Evolutionary conservation across 768 basidiomycete genomes (phyloP).

Genomic region (Macrolepiota albuminosa): DNA sequence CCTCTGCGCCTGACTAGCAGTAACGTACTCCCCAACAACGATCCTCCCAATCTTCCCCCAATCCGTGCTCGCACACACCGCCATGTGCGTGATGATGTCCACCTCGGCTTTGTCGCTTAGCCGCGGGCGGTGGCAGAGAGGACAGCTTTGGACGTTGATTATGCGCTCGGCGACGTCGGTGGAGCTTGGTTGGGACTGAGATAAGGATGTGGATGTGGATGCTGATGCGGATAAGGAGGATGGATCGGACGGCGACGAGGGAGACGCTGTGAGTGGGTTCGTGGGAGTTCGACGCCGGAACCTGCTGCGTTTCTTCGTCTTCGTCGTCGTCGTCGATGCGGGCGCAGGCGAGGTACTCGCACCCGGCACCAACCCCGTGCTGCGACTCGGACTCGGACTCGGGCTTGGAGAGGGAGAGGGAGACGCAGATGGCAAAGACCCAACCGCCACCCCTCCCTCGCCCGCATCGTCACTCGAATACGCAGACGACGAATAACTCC

Average conservation of each 20-base stretch:
- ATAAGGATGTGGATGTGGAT: too few relatives aligned
- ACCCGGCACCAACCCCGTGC: slow-evolving; percentile 15
- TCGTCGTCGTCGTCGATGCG: neutral
- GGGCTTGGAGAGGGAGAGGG: slow-evolving; percentile 17
- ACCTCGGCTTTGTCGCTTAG: slow-evolving; percentile 84
- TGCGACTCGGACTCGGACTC: slow-evolving; percentile 3
- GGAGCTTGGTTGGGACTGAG: too few relatives aligned
- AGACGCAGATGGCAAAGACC: slow-evolving; percentile 24
- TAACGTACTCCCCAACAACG: slow-evolving; percentile 92
- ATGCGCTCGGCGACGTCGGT: slow-evolving; percentile 61
- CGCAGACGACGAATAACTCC: slow-evolving; percentile 25
- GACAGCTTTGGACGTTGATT: slow-evolving; percentile 94
- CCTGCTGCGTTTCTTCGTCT: slow-evolving; percentile 10
- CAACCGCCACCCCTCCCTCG: slow-evolving; percentile 27
- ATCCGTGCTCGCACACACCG: slow-evolving; percentile 90
- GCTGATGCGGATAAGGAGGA: too few relatives aligned
- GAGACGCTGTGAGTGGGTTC: slow-evolving; percentile 4
- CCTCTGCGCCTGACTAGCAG: slow-evolving; percentile 89
- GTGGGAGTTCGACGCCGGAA: slow-evolving; percentile 9
- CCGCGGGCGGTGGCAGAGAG: slow-evolving; percentile 86
- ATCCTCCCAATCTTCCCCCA: slow-evolving; percentile 88
- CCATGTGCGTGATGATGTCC: slow-evolving; percentile 96
- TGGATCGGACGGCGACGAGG: neutral
- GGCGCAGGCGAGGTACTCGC: neutral
- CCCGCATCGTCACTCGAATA: slow-evolving; percentile 40